These are phyloP conservation scores for Plantago coronopus DNA, from an alignment of 305 asterid genomes.

Conservation along the genomic window DNA sequence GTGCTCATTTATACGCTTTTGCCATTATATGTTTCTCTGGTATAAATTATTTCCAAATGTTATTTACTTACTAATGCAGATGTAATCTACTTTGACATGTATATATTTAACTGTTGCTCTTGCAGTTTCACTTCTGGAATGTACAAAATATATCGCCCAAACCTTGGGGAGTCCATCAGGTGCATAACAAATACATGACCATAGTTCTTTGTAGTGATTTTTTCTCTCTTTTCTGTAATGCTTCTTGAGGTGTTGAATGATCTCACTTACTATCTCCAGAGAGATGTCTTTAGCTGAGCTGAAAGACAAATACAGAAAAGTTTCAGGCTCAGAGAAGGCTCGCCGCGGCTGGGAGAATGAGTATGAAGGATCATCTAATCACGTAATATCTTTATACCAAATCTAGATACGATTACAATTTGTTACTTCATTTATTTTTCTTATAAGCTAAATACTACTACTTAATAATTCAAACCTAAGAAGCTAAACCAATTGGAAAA, in stretches of 20 bases:
- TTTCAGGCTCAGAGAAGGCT: constrained; percentile 61
- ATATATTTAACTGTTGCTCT: constrained; percentile 23
- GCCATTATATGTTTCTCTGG: no score
- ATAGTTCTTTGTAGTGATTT: constrained; percentile 20
- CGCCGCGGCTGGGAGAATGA: constrained; percentile 85
- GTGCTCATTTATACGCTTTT: no score
- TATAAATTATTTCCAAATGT: no score
- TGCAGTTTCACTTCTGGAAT: constrained; percentile 70
- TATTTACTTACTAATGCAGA: no score
- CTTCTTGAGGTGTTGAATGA: constrained; percentile 23
- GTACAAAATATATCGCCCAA: constrained; percentile 83
- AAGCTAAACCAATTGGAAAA: no score
- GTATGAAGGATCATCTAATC: constrained; percentile 73
- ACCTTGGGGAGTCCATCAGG: constrained; percentile 90
- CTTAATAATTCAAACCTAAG: no score
- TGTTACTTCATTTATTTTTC: no score
- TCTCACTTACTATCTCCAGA: constrained; percentile 47
- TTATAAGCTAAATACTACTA: background rate
- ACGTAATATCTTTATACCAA: constrained; percentile 38
- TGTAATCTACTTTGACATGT: constrained; percentile 19
- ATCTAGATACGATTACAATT: no score
- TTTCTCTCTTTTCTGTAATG: constrained; percentile 14
- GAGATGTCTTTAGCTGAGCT: constrained; percentile 86
- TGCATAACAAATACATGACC: constrained; percentile 22
- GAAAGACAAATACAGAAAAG: constrained; percentile 76